Base-by-base conservation (phyloP, 2,329 filamentous ascomycete species). In the Pseudogymnoascus sp. region DNA sequence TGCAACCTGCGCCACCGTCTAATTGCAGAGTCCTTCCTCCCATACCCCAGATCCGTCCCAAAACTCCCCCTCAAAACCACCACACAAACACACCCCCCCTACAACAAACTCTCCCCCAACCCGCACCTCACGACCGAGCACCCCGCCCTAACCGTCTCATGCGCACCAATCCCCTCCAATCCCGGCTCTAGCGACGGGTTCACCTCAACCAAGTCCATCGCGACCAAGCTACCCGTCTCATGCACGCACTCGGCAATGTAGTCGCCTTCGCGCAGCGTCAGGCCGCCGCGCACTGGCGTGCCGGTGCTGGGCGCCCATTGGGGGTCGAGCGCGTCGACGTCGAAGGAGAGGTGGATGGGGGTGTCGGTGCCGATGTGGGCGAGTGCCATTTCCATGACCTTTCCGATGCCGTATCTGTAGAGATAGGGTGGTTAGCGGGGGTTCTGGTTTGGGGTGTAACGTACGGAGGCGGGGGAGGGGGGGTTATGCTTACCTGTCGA, bases 341-440 rank as follows among this genome's bases (percentile, higher is more conserved):
- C 95, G 72, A 99, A 98, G 38, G 91, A 96, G 65, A 99, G 84
- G 77, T 99, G 95, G 73, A 99, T 97, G 43, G 95, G 95, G 0
- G 93, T 97, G 75, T 98, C 95, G 72, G 81, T 85, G 70, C 95
- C 95, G 68, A 98, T 96, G 80, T 97, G 93, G 33, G 89, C 93
- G 61, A 99, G 83, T n/a, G 93, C 93, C 93, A 97, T 96, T 72
- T 98, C 95, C 79, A 99, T 92, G 67, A 99, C 91, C 68, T 89
- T 89, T 62, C 95, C 95, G 71, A 99, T 99, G 56, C 95, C 95
- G 73, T 98, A 83, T 62, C 91, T 92, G 41, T 26, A 2, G 41
- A 12, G 67, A 56, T 14, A 7, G 31, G n/a, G 12, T 61, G 26
- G 6, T 53, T 14, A 67, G 66, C 19, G 63, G 6, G 63, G 60